These are phyloP conservation scores for Backusella westeae DNA, from an alignment of 192 early-diverging fungal genomes.

Conservation along the genomic window DNA sequence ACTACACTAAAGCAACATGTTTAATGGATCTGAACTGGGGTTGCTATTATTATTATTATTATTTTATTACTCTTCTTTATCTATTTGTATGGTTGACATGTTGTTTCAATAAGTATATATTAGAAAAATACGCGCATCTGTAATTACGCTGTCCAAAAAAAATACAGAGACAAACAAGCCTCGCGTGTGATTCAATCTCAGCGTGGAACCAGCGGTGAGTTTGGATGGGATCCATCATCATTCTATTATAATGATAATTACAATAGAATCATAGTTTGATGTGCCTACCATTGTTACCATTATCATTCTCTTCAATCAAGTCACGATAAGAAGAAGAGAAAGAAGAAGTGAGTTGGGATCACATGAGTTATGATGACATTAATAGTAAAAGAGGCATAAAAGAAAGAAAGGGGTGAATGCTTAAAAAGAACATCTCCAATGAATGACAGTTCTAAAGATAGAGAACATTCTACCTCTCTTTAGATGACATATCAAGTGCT, in stretches of 20 bases:
- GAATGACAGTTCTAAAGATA: too few species aligned
- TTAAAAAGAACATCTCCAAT: too few species aligned
- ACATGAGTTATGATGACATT: neutral
- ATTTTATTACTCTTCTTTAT: conserved; percentile 6
- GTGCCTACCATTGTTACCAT: too few species aligned
- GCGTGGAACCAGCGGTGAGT: neutral
- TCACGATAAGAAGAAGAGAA: neutral
- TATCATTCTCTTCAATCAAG: neutral
- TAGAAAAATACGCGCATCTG: neutral
- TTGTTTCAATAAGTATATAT: neutral
- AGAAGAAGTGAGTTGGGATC: neutral
- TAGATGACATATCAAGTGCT: too few species aligned
- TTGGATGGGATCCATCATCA: too few species aligned
- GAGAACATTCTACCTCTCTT: too few species aligned
- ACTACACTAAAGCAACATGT: conserved; percentile 56
- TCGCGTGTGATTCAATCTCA: neutral
- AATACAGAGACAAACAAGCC: neutral
- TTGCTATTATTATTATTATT: neutral
- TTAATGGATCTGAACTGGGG: neutral
- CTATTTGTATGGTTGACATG: conserved; percentile 2
- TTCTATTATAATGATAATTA: neutral
- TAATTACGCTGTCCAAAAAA: neutral
- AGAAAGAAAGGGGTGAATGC: neutral
- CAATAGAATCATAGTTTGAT: neutral
- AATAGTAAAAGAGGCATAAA: neutral